These are phyloP conservation scores for Umbelopsis sp. DNA, from an alignment of 371 early-diverging fungal species.

Conservation along the genomic window DNA sequence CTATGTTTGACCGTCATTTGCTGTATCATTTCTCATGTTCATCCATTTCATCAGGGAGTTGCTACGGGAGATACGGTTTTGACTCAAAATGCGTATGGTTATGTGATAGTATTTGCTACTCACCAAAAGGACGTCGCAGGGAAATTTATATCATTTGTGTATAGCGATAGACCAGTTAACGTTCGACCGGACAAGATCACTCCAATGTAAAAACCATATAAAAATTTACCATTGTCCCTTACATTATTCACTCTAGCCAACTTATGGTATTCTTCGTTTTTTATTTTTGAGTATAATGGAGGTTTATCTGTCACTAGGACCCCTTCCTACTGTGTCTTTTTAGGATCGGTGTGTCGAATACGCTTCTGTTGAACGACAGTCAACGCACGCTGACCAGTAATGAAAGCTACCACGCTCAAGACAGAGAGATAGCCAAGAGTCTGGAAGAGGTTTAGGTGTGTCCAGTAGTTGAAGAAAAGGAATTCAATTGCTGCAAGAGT, in stretches of 20 bases:
- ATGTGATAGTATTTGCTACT: constrained; percentile 66
- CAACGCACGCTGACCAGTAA: constrained; percentile 66
- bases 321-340: background rate
- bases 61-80: constrained; percentile 53
- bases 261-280: background rate
- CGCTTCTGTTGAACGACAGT: constrained; percentile 40
- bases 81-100: constrained; percentile 52
- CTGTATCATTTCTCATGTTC: background rate
- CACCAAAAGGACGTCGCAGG: constrained; percentile 58
- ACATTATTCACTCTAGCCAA: background rate
- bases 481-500: constrained; percentile 60
- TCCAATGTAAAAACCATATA: background rate
- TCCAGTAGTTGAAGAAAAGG: constrained; percentile 75
- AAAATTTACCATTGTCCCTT: background rate
- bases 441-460: constrained; percentile 70
- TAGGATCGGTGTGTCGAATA: constrained; percentile 7
- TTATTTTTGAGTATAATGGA: background rate
- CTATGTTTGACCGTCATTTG: background rate
- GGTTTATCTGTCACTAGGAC: background rate
- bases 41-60: constrained; percentile 36
- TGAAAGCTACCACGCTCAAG: constrained; percentile 54
- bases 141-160: constrained; percentile 56
- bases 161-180: constrained; percentile 64
- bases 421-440: constrained; percentile 65
- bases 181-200: constrained; percentile 30